Evolutionary conservation across 495 filamentous ascomycete genomes (phyloP), one percentile per base, ranked within the genome.

Genomic region (Xylaria curta): DNA sequence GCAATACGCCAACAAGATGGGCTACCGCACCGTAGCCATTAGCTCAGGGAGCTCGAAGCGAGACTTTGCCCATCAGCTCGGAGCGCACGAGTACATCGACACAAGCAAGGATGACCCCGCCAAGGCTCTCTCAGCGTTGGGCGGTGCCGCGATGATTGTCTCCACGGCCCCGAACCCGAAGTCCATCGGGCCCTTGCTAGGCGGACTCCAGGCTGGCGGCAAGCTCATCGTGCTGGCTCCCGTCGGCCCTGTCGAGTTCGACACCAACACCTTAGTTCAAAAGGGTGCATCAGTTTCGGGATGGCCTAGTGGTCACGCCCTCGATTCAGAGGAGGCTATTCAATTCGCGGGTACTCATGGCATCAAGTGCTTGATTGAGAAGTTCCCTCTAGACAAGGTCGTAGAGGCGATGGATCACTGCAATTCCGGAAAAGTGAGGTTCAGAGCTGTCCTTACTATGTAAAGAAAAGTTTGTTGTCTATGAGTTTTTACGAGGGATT

Each of bases 51-150:
- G 79, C 44, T 72, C 78, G 38, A 93, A 94, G 83, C 81, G 87
- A 61, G 78, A 84, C 42, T 89, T 91, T 70, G 91, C 88, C 0
- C 76, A 80, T 12, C 62, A 90, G 75, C 82, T 93, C 6, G 91
- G 91, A 19, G 91, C 91, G 0, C 89, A 88, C 73, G 86, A 89
- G 62, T 93, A 92, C 79, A 85, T 93, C 74, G 89, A 93, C 78
- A 81, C 81, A 19, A 86, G 82, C 73, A 85, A 85, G 63, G 82
- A 83, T 28, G 87, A 91, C 69, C 76, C 82, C 1, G 85, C 79
- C 5, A 75, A 81, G 68, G 84, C 81, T 21, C 80, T 93, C 36
- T 79, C 86, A 78, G 82, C 81, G 40, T 68, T 93, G 28, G 90
- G 91, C 31, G 90, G 90, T 9, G 91, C 91, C 3, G 79, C 85